These are phyloP conservation scores for Pseudogymnoascus sp. DNA, from an alignment of 2,329 filamentous ascomycete species.

Conservation along the genomic window DNA sequence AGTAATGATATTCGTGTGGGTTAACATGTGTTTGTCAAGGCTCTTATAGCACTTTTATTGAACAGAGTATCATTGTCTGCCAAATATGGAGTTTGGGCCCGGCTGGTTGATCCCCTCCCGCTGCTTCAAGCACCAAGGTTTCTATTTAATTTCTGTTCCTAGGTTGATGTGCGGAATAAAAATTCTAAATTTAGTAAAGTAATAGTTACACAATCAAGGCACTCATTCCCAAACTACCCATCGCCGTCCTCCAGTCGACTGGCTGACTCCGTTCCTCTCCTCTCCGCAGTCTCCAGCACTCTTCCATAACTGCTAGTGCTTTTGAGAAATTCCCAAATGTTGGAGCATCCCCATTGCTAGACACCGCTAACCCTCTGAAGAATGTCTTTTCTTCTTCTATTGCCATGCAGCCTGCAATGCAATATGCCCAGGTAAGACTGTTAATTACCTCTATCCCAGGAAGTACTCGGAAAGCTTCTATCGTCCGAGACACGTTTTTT, in stretches of 20 bases:
- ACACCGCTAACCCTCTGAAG: conserved; percentile 14
- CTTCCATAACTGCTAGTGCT: conserved; percentile 15
- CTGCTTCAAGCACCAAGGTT: background rate
- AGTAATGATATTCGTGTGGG: too few relatives aligned
- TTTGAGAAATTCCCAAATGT: conserved; percentile 13
- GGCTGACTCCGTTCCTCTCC: background rate
- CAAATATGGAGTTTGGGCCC: too few relatives aligned
- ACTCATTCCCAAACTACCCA: background rate
- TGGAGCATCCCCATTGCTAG: background rate
- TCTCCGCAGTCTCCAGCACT: conserved; percentile 13
- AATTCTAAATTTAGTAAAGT: background rate
- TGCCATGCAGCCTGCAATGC: conserved; percentile 20
- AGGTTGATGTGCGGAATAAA: background rate
- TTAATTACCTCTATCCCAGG: conserved; percentile 15
- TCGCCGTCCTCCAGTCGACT: background rate
- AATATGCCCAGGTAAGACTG: conserved; percentile 18
- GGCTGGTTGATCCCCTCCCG: too few relatives aligned
- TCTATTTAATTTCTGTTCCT: background rate
- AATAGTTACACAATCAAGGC: background rate
- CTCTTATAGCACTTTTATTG: too few relatives aligned
- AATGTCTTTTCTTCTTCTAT: conserved; percentile 14
- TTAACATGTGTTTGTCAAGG: too few relatives aligned
- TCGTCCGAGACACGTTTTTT: conserved; percentile 8
- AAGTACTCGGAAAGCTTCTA: conserved; percentile 13
- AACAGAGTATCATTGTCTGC: too few relatives aligned